A percentile compares a stretch with the other conserved stretches of the same genome.
Conservation (phyloP, 805 yeast species). For the Kodamaea laetipori region DNA sequence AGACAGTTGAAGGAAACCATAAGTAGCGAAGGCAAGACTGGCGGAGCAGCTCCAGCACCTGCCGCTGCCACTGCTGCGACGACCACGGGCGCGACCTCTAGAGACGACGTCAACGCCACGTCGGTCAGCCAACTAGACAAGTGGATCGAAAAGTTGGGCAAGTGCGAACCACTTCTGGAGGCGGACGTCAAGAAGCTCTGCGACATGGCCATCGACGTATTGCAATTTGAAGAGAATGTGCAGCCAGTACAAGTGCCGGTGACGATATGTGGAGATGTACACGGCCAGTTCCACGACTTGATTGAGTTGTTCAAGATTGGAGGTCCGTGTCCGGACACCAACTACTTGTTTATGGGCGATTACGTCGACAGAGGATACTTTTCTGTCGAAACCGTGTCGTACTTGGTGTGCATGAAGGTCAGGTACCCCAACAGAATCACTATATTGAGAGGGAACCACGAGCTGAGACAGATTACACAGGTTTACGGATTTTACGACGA, state of each 20-base stretch:
- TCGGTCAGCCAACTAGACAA: constrained; percentile 73
- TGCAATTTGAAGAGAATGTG: constrained; percentile 90
- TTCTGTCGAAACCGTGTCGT: constrained; percentile 89
- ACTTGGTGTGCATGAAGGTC: constrained; percentile 87
- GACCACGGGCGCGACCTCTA: constrained; percentile 30
- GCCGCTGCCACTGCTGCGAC: constrained; percentile 3
- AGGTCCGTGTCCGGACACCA: constrained; percentile 54
- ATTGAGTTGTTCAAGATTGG: constrained; percentile 93
- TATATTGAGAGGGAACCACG: constrained; percentile 92
- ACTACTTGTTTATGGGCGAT: constrained; percentile 55
- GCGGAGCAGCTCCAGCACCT: constrained; percentile 1
- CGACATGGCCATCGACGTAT: constrained; percentile 87
- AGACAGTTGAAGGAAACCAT: constrained; percentile 33
- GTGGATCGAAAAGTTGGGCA: constrained; percentile 80
- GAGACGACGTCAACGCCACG: constrained; percentile 30
- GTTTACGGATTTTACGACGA: constrained; percentile 96
- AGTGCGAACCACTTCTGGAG: constrained; percentile 82
- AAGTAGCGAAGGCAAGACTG: constrained; percentile 22
- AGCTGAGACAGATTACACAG: constrained; percentile 93
- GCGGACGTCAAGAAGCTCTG: constrained; percentile 78
- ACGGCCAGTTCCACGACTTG: constrained; percentile 93
- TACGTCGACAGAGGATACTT: constrained; percentile 91
- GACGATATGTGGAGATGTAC: constrained; percentile 96
- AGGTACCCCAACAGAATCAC: constrained; percentile 91
- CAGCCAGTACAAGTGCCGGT: constrained; percentile 96